Evolutionary conservation across 257 asterid genomes (phyloP).

Genomic region (Eucommia ulmoides): DNA sequence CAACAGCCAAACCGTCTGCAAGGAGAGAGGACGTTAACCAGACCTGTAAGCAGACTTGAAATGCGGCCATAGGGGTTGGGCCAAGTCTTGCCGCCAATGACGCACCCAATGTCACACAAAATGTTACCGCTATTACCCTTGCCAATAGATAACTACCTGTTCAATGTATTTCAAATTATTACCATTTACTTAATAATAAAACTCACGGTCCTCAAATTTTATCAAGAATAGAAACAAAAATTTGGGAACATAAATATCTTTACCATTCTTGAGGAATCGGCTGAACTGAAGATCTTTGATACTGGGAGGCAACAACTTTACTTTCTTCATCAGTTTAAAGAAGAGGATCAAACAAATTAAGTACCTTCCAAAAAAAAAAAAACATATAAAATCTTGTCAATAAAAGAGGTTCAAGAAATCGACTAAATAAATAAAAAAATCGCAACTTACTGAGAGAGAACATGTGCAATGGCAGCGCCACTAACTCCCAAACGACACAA

Average conservation of each 20-base stretch:
- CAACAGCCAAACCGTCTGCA: slow-evolving; percentile 97
- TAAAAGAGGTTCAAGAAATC: neutral
- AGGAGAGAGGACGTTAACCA: slow-evolving; percentile 93
- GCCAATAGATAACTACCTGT: too few relatives aligned
- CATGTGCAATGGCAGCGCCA: slow-evolving; percentile 99
- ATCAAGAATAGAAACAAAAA: too few relatives aligned
- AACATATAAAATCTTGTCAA: neutral
- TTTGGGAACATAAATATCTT: too few relatives aligned
- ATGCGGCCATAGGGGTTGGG: slow-evolving; percentile 82
- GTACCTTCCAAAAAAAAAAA: slow-evolving; percentile 35
- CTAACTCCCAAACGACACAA: slow-evolving; percentile 60
- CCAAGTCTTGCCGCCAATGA: slow-evolving; percentile 91
- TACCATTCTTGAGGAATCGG: slow-evolving; percentile 77
- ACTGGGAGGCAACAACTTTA: slow-evolving; percentile 66
- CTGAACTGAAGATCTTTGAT: slow-evolving; percentile 51
- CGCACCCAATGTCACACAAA: slow-evolving; percentile 82
- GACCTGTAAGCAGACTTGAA: slow-evolving; percentile 83
- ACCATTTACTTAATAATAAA: too few relatives aligned
- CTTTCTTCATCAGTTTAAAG: slow-evolving; percentile 49
- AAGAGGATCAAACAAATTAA: slow-evolving; percentile 57
- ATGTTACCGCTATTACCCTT: slow-evolving; percentile 80
- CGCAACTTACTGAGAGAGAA: slow-evolving; percentile 66
- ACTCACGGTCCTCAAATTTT: too few relatives aligned
- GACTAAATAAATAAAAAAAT: neutral
- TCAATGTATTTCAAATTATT: too few relatives aligned